phyloP scores from a whole-genome alignment of 2,329 filamentous ascomycete genomes.

The Stachybotrys chartarum region DNA sequence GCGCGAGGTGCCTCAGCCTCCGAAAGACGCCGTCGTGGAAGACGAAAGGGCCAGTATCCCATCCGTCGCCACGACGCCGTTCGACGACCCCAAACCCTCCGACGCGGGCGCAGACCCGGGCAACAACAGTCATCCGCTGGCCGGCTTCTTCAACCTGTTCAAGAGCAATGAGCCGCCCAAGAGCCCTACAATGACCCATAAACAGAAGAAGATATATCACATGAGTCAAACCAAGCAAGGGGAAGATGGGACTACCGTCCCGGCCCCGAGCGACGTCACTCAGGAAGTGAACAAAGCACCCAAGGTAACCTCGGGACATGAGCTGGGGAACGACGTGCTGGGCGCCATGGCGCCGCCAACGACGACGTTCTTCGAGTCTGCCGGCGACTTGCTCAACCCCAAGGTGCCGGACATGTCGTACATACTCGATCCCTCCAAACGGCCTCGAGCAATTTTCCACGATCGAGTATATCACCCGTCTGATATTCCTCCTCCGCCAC shows the following conservation, averaged over 20 bases:
- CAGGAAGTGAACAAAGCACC: constrained; percentile 9
- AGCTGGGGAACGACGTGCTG: constrained; percentile 32
- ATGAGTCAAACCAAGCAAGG: constrained; percentile 64
- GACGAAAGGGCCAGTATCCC: constrained; percentile 56
- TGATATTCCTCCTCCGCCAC: constrained; percentile 79
- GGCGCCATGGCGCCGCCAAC: constrained; percentile 65
- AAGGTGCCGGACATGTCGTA: constrained; percentile 77
- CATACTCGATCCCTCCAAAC: constrained; percentile 72
- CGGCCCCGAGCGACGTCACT: constrained; percentile 2
- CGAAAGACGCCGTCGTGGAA: constrained; percentile 56
- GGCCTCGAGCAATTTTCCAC: constrained; percentile 89
- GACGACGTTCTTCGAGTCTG: constrained; percentile 92
- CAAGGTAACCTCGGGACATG: constrained; percentile 44
- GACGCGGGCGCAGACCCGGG: constrained; percentile 13
- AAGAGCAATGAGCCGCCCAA: constrained; percentile 48
- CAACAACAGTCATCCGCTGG: constrained; percentile 42
- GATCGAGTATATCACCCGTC: constrained; percentile 90
- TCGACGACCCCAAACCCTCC: not conserved
- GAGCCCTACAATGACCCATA: constrained; percentile 41
- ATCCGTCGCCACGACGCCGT: constrained; percentile 26
- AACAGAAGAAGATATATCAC: constrained; percentile 64
- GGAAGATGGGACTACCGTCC: constrained; percentile 6
- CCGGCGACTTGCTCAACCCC: constrained; percentile 85
- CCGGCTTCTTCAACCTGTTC: constrained; percentile 68
- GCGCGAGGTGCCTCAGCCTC: constrained; percentile 63